Base-by-base conservation (phyloP, 2,329 filamentous ascomycete species). In the Gliomastix tumulicola region DNA sequence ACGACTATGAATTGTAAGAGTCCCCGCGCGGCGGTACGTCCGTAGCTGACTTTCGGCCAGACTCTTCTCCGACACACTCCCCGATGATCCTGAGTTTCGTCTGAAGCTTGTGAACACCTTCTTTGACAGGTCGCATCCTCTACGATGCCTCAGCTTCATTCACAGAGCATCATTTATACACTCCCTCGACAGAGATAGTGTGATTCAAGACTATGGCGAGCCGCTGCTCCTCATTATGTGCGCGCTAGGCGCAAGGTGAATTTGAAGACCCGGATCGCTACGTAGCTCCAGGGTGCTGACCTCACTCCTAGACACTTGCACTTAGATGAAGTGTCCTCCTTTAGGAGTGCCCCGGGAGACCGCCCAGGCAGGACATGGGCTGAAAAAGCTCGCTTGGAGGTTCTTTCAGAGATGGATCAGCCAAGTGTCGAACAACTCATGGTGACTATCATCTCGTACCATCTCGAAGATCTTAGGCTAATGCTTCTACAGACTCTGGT, bases 161-260 rank as follows among this genome's bases (percentile, higher is more conserved):
- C 47, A 53, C 19, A 42, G 41, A 15, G 45, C 44, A 2, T 41
- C 50, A 4, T 53, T 53, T 28, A 45, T 50, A 42, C 37, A 47
- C 15, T 45, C 44, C 4, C 34, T 53, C n/a, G 44, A 46, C 8
- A 37, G 38, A 15, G 48, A 40, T 7, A 47, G 35, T 19, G 37
- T 45, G 9, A 41, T 42, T 8, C 36, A 48, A 17, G 45, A 49
- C 13, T 48, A 47, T 19, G 47, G 49, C 10, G 43, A 50, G 19
- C 42, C 47, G 4, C 17, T 50, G 5, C 39, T 53, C 6, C 48
- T 51, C 31, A 35, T 38, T 15, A 50, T 53, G 35, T 50, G 46
- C 21, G 50, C 48, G 13, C 43, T 51, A 12, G 44, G 46, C 5
- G 43, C 46, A 3, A 42, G 45, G 48, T 55, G 18, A 15, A 21